Evolutionary conservation across 106 monocot genomes (phyloP), one percentile per base, ranked within the genome.

Genomic region (Allium fistulosum): DNA sequence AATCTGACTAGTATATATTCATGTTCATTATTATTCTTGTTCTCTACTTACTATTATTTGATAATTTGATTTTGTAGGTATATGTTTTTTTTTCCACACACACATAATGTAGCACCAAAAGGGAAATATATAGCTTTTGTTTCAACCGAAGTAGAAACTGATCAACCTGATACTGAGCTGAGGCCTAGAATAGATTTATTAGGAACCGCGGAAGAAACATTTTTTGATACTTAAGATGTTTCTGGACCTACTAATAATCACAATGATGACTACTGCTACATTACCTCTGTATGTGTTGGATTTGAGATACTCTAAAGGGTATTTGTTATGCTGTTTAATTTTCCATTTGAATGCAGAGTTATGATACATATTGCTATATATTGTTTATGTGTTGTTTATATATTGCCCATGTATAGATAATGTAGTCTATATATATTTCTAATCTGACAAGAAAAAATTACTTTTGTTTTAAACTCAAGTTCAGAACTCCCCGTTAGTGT

Each of bases 1-100:
- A 87, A 78, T 92, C 87, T 51, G 91, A 92, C 65, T 84, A 87
- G 91, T 87, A 76, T 46, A 78, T 72, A 46, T 55, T 7, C 15
- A 8, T 63, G 2, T 17, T 59, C 62, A 10, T 22, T 22, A 22
- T 22, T 22, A 22, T 22, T 22, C 0, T 22, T 22, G 1, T 22
- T 22, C 22, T 22, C 22, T 22, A 22, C 22, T 22, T 22, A 22
- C 22, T 22, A 22, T 22, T 22, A 22, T 22, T 22, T 22, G 22
- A 22, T 22, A 22, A 22, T 22, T 22, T 22, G 1, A 22, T 22
- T 28, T 70, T 73, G 7, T 57, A 88, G 92, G 92, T 92, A 92
- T 63, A 79, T 88, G 10, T 92, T 88, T 60, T 92, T 84, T 49
- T 92, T 82, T 62, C 73, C 84, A 13, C 1, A 22, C 22, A 22